A percentile compares a stretch with the other conserved stretches of the same genome.
Conservation (phyloP, 306 rosid genomes). For the Argentina anserina region DNA sequence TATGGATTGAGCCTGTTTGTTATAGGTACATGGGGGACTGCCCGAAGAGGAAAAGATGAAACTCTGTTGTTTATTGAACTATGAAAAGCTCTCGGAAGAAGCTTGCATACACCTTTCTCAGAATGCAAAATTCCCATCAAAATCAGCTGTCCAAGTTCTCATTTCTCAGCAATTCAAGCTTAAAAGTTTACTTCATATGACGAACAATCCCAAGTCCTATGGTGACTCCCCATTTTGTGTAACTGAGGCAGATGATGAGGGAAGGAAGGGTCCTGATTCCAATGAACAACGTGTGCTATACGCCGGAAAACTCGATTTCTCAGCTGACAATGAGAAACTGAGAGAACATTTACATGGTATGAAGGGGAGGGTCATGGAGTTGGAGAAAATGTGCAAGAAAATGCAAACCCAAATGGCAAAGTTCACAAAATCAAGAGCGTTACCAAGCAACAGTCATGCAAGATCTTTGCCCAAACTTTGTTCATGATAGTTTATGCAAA, state of each 20-base stretch:
- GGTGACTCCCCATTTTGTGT: slow-evolving; percentile 37
- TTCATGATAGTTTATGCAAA: slow-evolving; percentile 45
- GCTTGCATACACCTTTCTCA: slow-evolving; percentile 53
- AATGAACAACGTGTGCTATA: slow-evolving; percentile 54
- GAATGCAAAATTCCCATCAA: slow-evolving; percentile 66
- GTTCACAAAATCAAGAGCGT: slow-evolving; percentile 56
- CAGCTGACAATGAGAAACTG: slow-evolving; percentile 55
- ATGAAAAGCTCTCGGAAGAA: slow-evolving; percentile 74
- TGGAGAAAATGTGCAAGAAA: slow-evolving; percentile 76
- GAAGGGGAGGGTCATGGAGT: slow-evolving; percentile 84
- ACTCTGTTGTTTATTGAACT: slow-evolving; percentile 61
- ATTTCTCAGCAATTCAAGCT: slow-evolving; percentile 65
- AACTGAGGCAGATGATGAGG: slow-evolving; percentile 25
- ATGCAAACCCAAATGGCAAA: slow-evolving; percentile 78
- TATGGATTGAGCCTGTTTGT: slow-evolving; percentile 21
- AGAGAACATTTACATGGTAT: slow-evolving; percentile 78
- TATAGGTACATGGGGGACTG: slow-evolving; percentile 75
- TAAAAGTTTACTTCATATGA: slow-evolving; percentile 43
- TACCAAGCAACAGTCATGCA: slow-evolving; percentile 42
- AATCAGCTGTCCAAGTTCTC: slow-evolving; percentile 55
- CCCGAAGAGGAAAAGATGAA: slow-evolving; percentile 72
- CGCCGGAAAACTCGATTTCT: slow-evolving; percentile 49
- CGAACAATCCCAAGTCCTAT: slow-evolving; percentile 33
- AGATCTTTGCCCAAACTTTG: slow-evolving; percentile 88
- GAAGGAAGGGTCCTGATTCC: slow-evolving; percentile 36